Base-by-base conservation (phyloP, 495 filamentous ascomycete genomes). In the Trichoderma orchidacearum region DNA sequence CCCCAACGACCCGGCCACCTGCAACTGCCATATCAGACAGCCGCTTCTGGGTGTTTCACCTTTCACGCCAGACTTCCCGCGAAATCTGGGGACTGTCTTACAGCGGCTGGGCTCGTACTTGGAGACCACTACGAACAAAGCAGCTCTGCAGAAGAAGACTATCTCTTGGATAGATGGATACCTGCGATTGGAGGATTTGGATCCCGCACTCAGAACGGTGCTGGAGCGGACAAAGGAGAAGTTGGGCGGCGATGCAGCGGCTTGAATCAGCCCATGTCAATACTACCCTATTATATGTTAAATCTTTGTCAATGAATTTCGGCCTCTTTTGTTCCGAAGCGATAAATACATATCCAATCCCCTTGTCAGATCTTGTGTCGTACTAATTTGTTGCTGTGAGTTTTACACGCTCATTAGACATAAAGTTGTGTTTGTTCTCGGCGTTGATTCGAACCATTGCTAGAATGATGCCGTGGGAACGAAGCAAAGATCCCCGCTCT, bases 31-130 rank as follows among this genome's bases (percentile, higher is more conserved):
- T 58, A 80, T 91, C 62, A 80, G 80, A 63, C 74, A 85, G 58
- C 84, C 87, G 1, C 70, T 90, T 3, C 69, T 86, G 13, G 87
- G 86, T 25, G 66, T 89, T 8, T 75, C 78, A 11, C 64, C 78
- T 31, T 74, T 70, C 27, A 85, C 86, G 4, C 70, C 82, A 12
- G 78, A 78, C 3, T 96, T 96, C 71, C 90, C 92, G 2, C 71
- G 73, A 52, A 83, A 83, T 30, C 65, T 98, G 35, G 78, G 81
- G 34, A 72, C 74, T 54, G 77, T 81, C 12, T 73, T 97, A 27
- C 72, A 75, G 3, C 71, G 79, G 31, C 70, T 97, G 60, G 72
- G 71, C 50, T 66, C 66, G 27, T 73, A 68, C 5, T 51, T 75
- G 30, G 66, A 64, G 38, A 73, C 62, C 51, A 75, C 75, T 3